A percentile compares a stretch with the other conserved stretches of the same genome.
phyloP scores from a whole-genome alignment of 2,329 filamentous ascomycete species.

The Canariomyces notabilis region DNA sequence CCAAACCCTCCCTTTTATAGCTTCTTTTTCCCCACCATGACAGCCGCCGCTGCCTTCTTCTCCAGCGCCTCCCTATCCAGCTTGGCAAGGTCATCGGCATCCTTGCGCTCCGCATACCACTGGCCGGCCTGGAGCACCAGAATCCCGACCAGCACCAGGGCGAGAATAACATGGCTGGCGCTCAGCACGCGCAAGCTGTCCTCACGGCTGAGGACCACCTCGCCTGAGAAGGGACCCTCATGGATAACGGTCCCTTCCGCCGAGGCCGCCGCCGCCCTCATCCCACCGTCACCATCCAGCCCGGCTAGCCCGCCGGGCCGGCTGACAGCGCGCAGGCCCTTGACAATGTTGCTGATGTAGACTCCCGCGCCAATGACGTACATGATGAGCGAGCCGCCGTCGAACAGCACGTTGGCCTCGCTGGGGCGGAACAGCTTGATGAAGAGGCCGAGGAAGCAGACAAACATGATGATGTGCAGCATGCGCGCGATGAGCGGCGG shows the following conservation, averaged over 20 bases:
- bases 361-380: conserved; percentile 86
- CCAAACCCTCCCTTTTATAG: not conserved
- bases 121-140: conserved; percentile 91
- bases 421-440: conserved; percentile 91
- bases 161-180: conserved; percentile 93
- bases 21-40: conserved; percentile 18
- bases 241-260: conserved; percentile 34
- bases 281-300: not conserved
- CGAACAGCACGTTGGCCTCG: conserved; percentile 95
- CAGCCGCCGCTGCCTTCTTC: conserved; percentile 20
- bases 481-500: conserved; percentile 90
- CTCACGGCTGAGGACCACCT: conserved; percentile 71
- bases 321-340: conserved; percentile 80
- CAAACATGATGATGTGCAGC: conserved; percentile 85
- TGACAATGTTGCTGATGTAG: conserved; percentile 94
- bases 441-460: conserved; percentile 83
- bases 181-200: conserved; percentile 87
- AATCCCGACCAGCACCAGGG: conserved; percentile 85
- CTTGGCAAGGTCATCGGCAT: conserved; percentile 70
- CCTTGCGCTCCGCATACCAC: conserved; percentile 97
- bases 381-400: conserved; percentile 72
- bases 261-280: not conserved
- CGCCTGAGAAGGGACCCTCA: conserved; percentile 45
- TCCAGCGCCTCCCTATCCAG: conserved; percentile 34
- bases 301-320: conserved; percentile 11